Evolutionary conservation across 140 eudicot genomes (phyloP), one percentile per base, ranked within the genome.

Genomic region (Erigeron philadelphicus): DNA sequence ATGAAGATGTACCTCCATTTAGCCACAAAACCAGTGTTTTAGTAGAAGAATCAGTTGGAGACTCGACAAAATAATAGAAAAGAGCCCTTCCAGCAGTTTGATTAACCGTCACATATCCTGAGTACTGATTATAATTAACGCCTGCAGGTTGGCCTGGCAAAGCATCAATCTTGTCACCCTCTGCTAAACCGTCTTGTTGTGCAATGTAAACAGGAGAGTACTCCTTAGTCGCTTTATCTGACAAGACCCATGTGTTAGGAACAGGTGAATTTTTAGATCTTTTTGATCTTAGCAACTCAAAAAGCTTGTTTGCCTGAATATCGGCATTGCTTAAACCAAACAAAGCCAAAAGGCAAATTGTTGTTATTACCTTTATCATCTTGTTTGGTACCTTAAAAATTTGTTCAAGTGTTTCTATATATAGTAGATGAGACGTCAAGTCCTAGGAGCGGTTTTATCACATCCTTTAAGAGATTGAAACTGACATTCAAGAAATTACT

Each of bases 71-170:
- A 62, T 76, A 76, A 53, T 76, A 70, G 76, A 76, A 76, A 31
- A 76, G 80, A 69, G 80, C 80, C 12, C 75, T 62, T 48, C 80
- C 80, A 7, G 70, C 76, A 6, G 3, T 67, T 10, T 67, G 79
- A 47, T 69, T 40, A 61, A 75, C 74, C 1, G 79, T 75, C n/a
- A 75, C 79, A 59, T 75, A 75, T 48, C 79, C 74, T 0, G 79
- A 76, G 50, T 62, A 76, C 66, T 76, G 76, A 50, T 68, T 64
- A 21, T 69, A 53, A 16, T 70, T 60, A 8, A 76, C 81, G 31
- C 76, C 81, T 31, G 42, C 72, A 7, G 76, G 81, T 63, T 76
- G 81, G 38, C 76, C 81, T 16, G 76, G 81, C 72, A 76, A 76
- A 15, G 44, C 25, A n/a, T 17, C n/a, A 2, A 76, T 76, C 76